Conservation (phyloP, 306 rosid genomes). For the Lathyrus aphaca region DNA sequence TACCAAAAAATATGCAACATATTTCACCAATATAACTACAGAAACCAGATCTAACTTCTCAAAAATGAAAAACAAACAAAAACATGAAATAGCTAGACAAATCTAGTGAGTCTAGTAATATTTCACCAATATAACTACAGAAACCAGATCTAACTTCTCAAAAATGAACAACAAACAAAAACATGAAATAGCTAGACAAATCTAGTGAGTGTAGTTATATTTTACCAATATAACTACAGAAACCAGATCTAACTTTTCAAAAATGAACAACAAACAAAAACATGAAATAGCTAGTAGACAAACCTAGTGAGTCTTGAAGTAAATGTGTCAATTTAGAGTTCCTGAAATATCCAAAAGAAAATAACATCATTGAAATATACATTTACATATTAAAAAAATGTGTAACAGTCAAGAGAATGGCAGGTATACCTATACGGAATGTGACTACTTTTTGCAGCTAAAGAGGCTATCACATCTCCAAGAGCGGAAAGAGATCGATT, state of each 20-base stretch:
- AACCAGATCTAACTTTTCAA: conserved; percentile 16
- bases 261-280: conserved; percentile 20
- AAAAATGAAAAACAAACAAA: conserved; percentile 7
- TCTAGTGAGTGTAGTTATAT: conserved; percentile 64
- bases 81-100: conserved; percentile 26
- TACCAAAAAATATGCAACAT: conserved; percentile 1
- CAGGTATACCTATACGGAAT: conserved; percentile 75
- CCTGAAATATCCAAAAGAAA: conserved; percentile 54
- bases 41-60: conserved; percentile 16
- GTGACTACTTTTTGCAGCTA: conserved; percentile 84
- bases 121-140: conserved; percentile 14
- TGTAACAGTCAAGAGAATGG: conserved; percentile 14
- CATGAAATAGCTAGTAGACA: conserved; percentile 20
- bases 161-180: conserved; percentile 20
- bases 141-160: conserved; percentile 16
- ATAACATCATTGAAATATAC: conserved; percentile 24
- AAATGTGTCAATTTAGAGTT: conserved; percentile 91
- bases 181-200: conserved; percentile 37
- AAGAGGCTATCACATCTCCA: conserved; percentile 84
- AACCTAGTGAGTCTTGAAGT: conserved; percentile 95
- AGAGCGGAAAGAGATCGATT: conserved; percentile 91
- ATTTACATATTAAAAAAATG: conserved; percentile 18
- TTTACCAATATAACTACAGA: conserved; percentile 17
- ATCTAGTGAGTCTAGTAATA: conserved; percentile 70
- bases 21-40: conserved; percentile 25